Evolutionary conservation across 805 yeast genomes (phyloP).

Genomic region (Saccharomyces kudriavzevii): DNA sequence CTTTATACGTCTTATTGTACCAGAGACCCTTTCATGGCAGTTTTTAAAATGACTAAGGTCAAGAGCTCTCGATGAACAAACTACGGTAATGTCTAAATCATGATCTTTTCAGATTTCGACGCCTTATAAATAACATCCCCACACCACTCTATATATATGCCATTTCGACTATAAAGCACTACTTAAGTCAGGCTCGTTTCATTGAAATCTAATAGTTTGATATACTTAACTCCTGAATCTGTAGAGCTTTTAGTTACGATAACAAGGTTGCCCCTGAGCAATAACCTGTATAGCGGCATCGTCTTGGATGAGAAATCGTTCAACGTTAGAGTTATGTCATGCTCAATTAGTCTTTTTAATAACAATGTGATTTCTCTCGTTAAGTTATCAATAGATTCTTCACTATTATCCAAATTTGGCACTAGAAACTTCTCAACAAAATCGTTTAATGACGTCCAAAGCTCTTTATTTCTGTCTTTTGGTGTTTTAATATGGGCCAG

Average conservation of each 20-base stretch:
- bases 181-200: conserved; percentile 1
- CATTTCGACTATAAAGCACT: background rate
- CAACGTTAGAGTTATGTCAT: conserved; percentile 11
- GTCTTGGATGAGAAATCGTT: conserved; percentile 9
- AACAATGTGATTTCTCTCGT: conserved; percentile 4
- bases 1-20: conserved; percentile 44
- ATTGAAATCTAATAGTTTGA: conserved; percentile 16
- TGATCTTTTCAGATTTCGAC: background rate
- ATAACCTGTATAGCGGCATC: conserved; percentile 13
- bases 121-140: background rate
- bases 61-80: background rate
- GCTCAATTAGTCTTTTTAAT: conserved; percentile 11
- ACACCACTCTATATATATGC: background rate
- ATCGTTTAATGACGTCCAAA: conserved; percentile 6
- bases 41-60: background rate
- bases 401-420: conserved; percentile 10
- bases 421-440: conserved; percentile 12
- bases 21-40: conserved; percentile 52
- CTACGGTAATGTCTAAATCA: background rate
- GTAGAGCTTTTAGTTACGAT: conserved; percentile 1
- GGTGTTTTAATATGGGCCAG: background rate
- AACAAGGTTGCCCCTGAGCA: conserved; percentile 12
- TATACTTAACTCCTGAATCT: conserved; percentile 3
- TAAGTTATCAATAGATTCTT: conserved; percentile 2
- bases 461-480: conserved; percentile 4